Base-by-base conservation (phyloP, 257 asterid species). In the Solanum pennellii region DNA sequence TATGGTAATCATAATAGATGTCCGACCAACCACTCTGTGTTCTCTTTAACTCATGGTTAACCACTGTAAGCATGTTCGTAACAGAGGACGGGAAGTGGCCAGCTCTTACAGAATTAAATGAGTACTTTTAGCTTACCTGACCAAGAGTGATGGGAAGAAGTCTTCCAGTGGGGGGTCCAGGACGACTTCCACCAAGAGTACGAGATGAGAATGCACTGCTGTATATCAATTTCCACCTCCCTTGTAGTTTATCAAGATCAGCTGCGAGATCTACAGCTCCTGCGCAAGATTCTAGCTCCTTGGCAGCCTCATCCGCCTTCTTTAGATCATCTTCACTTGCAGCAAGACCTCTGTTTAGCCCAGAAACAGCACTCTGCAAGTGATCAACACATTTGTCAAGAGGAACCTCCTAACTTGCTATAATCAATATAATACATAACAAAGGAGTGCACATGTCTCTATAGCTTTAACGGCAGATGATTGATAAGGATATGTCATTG, bases 161-260 rank as follows among this genome's bases (percentile, higher is more conserved):
- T 86, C 99, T 92, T 83, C 98, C 93, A 3, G 95, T 94, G n/a
- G 98, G 97, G 44, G 98, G 99, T 16, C 99, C 99, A 23, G 99
- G 98, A 82, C 98, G 98, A 89, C 98, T 94, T 88, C 99, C 99
- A 44, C 99, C 99, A n/a, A 97, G 96, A 66, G 98, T 94, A 12
- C 94, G 92, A 69, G 98, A 91, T 7, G 99, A 97, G 89, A 97
- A 97, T 39, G 98, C 99, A 86, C 98, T 97, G 92, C 98, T 95
- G 89, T 97, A 97, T 68, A 95, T 90, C 87, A 95, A 89, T 90
- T 91, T 97, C 99, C 99, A 97, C 90, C 92, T 92, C 11, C 99
- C 98, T 91, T 95, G 99, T 45, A 95, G 94, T 87, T 92, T 92
- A 89, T 97, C 99, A 56, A 94, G 90, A 83, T 93, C 93, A 29